phyloP scores from a whole-genome alignment of 768 basidiomycete species.

The Stropharia rugosoannulata region DNA sequence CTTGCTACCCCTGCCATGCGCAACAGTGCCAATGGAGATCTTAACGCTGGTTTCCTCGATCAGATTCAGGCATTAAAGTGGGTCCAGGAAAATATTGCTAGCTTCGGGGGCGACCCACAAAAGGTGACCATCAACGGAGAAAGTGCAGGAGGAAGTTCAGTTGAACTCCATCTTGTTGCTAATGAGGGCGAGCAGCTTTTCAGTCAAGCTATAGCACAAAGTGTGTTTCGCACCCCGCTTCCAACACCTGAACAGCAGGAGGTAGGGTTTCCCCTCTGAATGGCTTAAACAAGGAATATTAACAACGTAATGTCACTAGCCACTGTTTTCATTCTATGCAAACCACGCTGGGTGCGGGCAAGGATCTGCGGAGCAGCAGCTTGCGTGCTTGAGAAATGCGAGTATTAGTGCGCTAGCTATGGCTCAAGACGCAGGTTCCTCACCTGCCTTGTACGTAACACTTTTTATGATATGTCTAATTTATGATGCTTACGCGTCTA shows the following conservation, averaged over 20 bases:
- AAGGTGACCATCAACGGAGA: slow-evolving; percentile 63
- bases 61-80: slow-evolving; percentile 63
- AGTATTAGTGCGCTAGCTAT: slow-evolving; percentile 49
- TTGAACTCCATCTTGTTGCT: slow-evolving; percentile 59
- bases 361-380: slow-evolving; percentile 30
- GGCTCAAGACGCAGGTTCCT: slow-evolving; percentile 49
- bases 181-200: slow-evolving; percentile 41
- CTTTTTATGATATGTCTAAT: background rate
- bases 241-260: slow-evolving; percentile 50
- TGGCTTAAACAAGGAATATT: background rate
- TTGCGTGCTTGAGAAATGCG: slow-evolving; percentile 50
- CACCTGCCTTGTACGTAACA: slow-evolving; percentile 39
- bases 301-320: slow-evolving; percentile 25
- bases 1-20: slow-evolving; percentile 48
- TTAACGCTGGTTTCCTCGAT: slow-evolving; percentile 57
- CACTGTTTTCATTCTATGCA: slow-evolving; percentile 52
- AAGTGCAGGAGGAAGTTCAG: slow-evolving; percentile 55
- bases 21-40: slow-evolving; percentile 38
- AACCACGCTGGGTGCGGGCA: slow-evolving; percentile 47
- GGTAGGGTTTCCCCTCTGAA: slow-evolving; percentile 29
- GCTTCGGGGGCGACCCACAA: slow-evolving; percentile 62
- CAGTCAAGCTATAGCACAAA: slow-evolving; percentile 59
- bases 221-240: slow-evolving; percentile 52
- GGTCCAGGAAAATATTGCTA: slow-evolving; percentile 58
- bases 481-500: background rate